Evolutionary conservation across 108 stramenopile genomes (phyloP).

Genomic region (Nitzschia putrida): DNA sequence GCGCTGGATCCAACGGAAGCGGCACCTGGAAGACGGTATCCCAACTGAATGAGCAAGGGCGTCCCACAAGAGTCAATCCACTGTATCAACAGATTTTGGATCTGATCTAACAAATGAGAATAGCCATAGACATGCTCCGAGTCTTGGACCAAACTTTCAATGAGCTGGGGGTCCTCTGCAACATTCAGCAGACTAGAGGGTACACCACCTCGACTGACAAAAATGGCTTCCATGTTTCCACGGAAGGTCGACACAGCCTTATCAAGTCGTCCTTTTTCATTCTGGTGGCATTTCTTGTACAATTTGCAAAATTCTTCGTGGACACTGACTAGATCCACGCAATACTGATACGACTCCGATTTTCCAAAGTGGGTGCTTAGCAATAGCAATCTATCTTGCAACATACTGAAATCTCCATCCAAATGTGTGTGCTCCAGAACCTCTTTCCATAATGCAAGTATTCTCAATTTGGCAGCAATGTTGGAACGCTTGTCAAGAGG

Average conservation of each 20-base stretch:
- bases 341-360: constrained; percentile 1
- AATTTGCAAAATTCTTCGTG: constrained; percentile 5
- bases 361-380: constrained; percentile 1
- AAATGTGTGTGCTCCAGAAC: constrained; percentile 13
- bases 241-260: neutral
- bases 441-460: constrained; percentile 6
- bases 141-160: neutral
- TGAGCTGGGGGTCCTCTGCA: neutral
- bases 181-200: neutral
- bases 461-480: constrained; percentile 3
- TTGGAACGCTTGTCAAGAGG: neutral
- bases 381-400: constrained; percentile 8
- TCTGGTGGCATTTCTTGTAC: neutral
- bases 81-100: neutral
- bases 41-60: constrained; percentile 4
- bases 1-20: neutral
- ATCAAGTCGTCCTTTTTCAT: no score
- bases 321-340: constrained; percentile 12
- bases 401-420: constrained; percentile 16
- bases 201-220: neutral
- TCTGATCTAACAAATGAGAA: constrained; percentile 2
- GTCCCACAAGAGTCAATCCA: constrained; percentile 6
- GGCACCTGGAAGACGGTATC: neutral
- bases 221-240: neutral
- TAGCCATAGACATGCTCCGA: neutral